Base-by-base conservation (phyloP, 306 rosid genomes). In the Corylus americana region DNA sequence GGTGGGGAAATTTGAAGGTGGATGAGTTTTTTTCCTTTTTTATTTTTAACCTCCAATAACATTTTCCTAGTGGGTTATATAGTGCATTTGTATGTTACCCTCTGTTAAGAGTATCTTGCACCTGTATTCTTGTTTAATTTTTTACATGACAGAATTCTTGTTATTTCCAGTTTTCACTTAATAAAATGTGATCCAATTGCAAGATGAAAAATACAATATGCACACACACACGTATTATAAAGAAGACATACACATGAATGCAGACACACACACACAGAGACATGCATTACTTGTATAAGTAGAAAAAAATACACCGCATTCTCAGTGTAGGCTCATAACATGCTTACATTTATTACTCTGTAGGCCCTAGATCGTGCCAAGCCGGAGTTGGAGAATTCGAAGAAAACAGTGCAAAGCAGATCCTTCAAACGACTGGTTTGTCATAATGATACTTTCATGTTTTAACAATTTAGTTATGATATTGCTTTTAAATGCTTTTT, bases 401-500 rank as follows among this genome's bases (percentile, higher is more conserved):
- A 86, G 90, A 87, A 78, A 83, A 77, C 79, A 12, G 77, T 83
- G 58, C 72, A 82, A 29, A 85, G 74, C 86, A 81, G 92, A 85
- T 90, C 97, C 83, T 94, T 94, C 92, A 92, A 92, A 84, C 96
- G 96, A 63, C 84, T 92, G 97, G 98, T 92, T 48, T 55, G 92
- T 89, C 64, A 45, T 73, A 63, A 49, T 58, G 64, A 71, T 78
- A 14, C 71, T 75, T 80, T 69, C 17, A 14, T 58, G 20, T 79
- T 74, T 77, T 20, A 44, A 45, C 10, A 13, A 13, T 53, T 62
- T 66, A 63, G 11, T 82, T 81, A 74, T 70, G 73, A 70, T 78
- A 48, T 82, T 72, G 4, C 66, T 78, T 64, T 49, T 49, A 49
- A 12, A 49, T 78, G 39, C 13, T 22, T 22, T 1, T 11, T 8